Base-by-base conservation (phyloP, 2,329 filamentous ascomycete species). In the Cytospora chrysosperma region DNA sequence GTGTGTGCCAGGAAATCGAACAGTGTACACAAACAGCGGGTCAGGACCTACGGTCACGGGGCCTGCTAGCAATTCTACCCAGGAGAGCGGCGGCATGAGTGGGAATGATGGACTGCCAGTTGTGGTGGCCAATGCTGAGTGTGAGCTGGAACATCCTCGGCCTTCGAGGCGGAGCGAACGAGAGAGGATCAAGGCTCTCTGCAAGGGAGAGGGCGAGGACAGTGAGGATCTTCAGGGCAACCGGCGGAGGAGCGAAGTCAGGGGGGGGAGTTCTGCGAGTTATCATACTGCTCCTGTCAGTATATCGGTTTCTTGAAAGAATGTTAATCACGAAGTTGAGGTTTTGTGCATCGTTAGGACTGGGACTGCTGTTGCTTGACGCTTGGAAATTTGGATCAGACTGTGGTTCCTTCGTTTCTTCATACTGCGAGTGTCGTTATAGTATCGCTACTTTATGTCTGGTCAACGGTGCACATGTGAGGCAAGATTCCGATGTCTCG, bases 121-220 rank as follows among this genome's bases (percentile, higher is more conserved):
- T 3, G 56, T 65, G 10, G 60, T 62, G 24, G 64, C 61, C 5
- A 59, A 59, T 21, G 61, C 56, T 1, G 53, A 54, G 8, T 65
- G 56, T 12, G 64, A 58, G 8, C 30, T 65, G 21, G 27, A 61
- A 15, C 64, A 65, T 50, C 64, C 64, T 43, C 52, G 56, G 37
- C 64, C 64, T 27, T 65, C 64, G 37, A 54, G 61, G 28, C 56
- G 56, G 5, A 63, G 60, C 52, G 61, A 55, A 15, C 27, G 13
- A 15, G 56, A 34, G 12, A 47, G 56, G 26, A 55, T 63, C n/a
- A 59, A 51, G 12, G 52, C 40, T 3, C 53, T 61, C 21, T 49
- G 58, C n/a, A 51, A 54, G 49, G 17, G 34, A 2, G 34, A 52
- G 13, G 40, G 30, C 13, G 34, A 57, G 52, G 21, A 17, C 2